A percentile compares a stretch with the other conserved stretches of the same genome.
phyloP scores from a whole-genome alignment of 2,329 filamentous ascomycete genomes.

The Trichoderma sp. region DNA sequence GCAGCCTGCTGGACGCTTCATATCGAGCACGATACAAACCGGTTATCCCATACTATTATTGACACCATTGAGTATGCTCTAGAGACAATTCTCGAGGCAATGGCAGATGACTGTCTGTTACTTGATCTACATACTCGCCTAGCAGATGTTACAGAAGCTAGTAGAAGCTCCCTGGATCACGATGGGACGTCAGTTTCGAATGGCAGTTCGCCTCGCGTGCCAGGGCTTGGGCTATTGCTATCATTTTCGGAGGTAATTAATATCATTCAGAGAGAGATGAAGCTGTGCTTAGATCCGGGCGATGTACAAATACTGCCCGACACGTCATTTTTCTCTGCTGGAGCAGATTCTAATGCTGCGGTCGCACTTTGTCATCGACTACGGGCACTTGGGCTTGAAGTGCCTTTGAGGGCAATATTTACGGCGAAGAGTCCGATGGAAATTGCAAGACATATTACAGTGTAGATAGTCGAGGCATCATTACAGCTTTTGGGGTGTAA shows the following conservation, averaged over 20 bases:
- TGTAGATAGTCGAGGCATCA: neutral
- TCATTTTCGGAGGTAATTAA: neutral
- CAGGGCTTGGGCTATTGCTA: neutral
- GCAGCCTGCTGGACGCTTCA: conserved; percentile 9
- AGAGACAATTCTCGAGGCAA: neutral
- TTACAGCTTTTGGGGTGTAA: neutral
- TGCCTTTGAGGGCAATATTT: neutral
- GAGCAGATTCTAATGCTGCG: conserved; percentile 11
- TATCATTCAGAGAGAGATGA: neutral
- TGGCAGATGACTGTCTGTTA: neutral
- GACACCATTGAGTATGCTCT: neutral
- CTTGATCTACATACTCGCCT: neutral
- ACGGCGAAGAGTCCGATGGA: neutral
- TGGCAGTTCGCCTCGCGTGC: too few species aligned
- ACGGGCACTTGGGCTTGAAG: neutral
- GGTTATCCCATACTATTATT: neutral
- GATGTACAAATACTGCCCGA: neutral
- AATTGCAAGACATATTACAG: neutral
- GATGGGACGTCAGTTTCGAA: neutral
- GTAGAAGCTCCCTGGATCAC: too few species aligned
- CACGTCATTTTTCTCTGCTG: conserved; percentile 7
- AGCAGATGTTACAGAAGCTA: neutral
- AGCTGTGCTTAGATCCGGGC: neutral
- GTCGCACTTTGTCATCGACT: conserved; percentile 9
- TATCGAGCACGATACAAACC: conserved; percentile 16